Evolutionary conservation across 1,284 basidiomycete genomes (phyloP), one percentile per base, ranked within the genome.

Genomic region (Mycosarcoma mackinlayi): DNA sequence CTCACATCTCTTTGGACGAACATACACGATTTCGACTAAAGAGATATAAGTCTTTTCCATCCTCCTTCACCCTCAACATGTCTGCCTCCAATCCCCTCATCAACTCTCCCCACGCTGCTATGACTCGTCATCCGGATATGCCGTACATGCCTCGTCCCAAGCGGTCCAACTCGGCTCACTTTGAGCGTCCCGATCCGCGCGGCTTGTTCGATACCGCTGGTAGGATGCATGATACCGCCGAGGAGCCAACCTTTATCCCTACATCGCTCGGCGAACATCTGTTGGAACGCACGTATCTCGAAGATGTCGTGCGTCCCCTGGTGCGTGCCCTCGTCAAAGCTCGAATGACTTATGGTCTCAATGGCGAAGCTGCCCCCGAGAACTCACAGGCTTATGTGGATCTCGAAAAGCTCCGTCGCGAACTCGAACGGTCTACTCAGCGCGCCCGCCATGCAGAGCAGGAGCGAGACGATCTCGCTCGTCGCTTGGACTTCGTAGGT

Each of bases 291-390:
- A 72, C 64, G 27, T 72, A 72, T 39, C 59, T 72, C 18, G 69
- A 72, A 11, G 69, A 72, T 50, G 69, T 72, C 31, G 69, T 72
- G 16, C 58, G 64, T 0, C 69, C 69, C 6, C 46, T 72, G 3
- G 69, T 72, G n/a, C 58, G 69, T n/a, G 64, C 69, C 2, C 34
- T 72, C 28, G 64, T 72, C 33, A 55, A 63, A 19, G 69, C 69
- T 14, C 50, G 69, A 13, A 72, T 72, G 69, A 49, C 59, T 4
- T 44, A 65, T 25, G 48, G 35, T 6, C 1, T n/a, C 27, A 40
- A 47, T 23, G 34, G 34, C 14, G 39, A 55, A n/a, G 55, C 37
- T 8, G 34, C 31, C 1, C 5, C 54, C 23, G 59, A 67, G 25
- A 47, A 19, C 23, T 54, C 59, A 16, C 68, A 62, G 25, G 52